Evolutionary conservation across 495 filamentous ascomycete species (phyloP), one percentile per base, ranked within the genome.

Genomic region (Penicillium manginii): DNA sequence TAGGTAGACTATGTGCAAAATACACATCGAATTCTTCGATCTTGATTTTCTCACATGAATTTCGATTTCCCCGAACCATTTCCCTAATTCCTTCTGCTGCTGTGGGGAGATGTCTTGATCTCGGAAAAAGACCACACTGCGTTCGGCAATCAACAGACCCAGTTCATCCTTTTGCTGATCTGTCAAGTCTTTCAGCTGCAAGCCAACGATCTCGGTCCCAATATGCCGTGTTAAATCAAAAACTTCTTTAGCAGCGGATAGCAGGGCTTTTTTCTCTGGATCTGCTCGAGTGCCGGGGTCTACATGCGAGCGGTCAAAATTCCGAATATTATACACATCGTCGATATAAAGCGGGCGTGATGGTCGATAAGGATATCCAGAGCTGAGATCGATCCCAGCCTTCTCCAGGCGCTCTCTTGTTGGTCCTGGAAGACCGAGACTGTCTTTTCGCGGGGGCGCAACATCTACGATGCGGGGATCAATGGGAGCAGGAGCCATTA

Each of bases 41-140:
- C 1, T 29, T 29, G 5, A 11, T 15, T 32, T 17, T 32, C 81
- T 72, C 74, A 88, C 85, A 67, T 90, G 88, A 26, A 90, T 67
- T 59, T 91, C 87, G 40, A 88, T 70, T 56, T 87, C 83, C 0
- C 88, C 88, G 64, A 78, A 90, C 59, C 81, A 81, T 63, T 90
- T 82, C 1, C 86, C 87, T 11, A 91, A 70, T 15, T 76, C 78
- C 51, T 86, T 86, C 61, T 91, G 88, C 62, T 91, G 79, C 61
- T 90, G 85, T 1, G 88, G 87, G 7, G 79, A 78, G 43, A 92
- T 74, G 53, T 90, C 86, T 62, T 92, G 89, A 58, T 90, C 79
- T 5, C 89, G 78, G 75, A 91, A 88, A 70, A 92, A 91, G 32
- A 91, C 88, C 11, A 92, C 88, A 54, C 86, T 88, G 29, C 89